Evolutionary conservation across 1,284 basidiomycete species (phyloP), one percentile per base, ranked within the genome.

Genomic region (Inonotus obliquus): DNA sequence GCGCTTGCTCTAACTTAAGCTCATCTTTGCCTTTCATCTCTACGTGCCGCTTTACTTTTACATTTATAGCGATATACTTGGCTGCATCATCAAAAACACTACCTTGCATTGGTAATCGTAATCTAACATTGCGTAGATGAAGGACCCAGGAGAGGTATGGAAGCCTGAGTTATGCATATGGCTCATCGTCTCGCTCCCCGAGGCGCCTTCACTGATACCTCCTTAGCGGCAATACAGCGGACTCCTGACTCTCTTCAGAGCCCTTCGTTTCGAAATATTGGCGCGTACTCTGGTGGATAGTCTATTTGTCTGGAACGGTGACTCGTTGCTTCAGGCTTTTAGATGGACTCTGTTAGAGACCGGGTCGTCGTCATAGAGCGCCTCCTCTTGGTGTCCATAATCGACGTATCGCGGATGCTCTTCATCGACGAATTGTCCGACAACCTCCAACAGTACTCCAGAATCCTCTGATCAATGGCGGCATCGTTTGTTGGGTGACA

Each of bases 241-340:
- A n/a, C 32, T 32, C 32, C 32, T 32, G 32, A 9, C 32, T 32
- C 32, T 32, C 32, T 9, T 32, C 9, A 32, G 4, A 32, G 9
- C 32, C 32, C 9, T 4, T 32, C 9, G 32, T 32, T 32, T 32
- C 32, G 32, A 4, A 32, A 4, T 4, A 32, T 9, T 4, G 32
- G 9, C 9, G 32, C 32, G 9, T 32, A 32, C 4, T 32, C n/a
- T n/a, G 41, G 19, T 14, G 41, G 41, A 39, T 39, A 39, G 38
- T 13, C 38, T 11, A 39, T 39, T 11, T 39, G 21, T 14, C 23
- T 2, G 21, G 45, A 14, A 60, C 32, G 4, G 35, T 60, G 47
- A 44, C 23, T 39, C 19, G 49, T 4, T 48, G 38, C 73, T 72
- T 2, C 38, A 35, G 47, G 37, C 19, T 25, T 37, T 29, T 37